Percentiles rank a stretch among this genome's conserved stretches.
Conservation (phyloP, 2,329 filamentous ascomycete genomes). For the Golovinomyces cichoracearum region DNA sequence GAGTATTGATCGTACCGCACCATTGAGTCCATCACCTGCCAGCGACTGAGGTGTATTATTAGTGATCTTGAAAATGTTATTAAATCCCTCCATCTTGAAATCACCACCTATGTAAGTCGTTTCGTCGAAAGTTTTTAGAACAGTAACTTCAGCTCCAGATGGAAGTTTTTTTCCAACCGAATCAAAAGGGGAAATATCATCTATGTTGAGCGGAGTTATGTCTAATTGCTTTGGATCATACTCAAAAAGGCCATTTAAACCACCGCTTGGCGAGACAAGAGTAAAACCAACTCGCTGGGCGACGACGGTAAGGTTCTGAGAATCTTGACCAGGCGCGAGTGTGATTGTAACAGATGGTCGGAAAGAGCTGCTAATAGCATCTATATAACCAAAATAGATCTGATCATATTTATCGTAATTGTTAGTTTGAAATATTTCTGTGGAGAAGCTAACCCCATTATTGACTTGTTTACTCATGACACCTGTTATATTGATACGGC, state of each 20-base stretch:
- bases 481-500: conserved; percentile 58
- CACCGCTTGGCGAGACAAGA: conserved; percentile 45
- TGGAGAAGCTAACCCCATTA: conserved; percentile 24
- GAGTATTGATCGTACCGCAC: conserved; percentile 46
- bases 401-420: conserved; percentile 91
- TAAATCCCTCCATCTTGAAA: conserved; percentile 41
- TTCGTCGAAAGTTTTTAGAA: conserved; percentile 37
- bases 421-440: conserved; percentile 65
- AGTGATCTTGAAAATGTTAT: conserved; percentile 54
- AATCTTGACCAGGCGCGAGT: conserved; percentile 36
- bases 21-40: conserved; percentile 51
- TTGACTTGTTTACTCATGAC: conserved; percentile 29
- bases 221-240: conserved; percentile 42
- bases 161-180: conserved; percentile 46
- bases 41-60: conserved; percentile 34
- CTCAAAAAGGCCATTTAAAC: conserved; percentile 74
- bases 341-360: conserved; percentile 55
- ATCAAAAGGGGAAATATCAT: conserved; percentile 43
- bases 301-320: conserved; percentile 48
- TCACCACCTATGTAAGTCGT: conserved; percentile 59
- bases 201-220: conserved; percentile 35
- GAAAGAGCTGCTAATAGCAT: conserved; percentile 47
- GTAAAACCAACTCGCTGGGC: conserved; percentile 67
- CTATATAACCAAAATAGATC: conserved; percentile 64
- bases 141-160: conserved; percentile 38